Conservation (phyloP, 2,329 filamentous ascomycete genomes). For the Orbilia oligospora region DNA sequence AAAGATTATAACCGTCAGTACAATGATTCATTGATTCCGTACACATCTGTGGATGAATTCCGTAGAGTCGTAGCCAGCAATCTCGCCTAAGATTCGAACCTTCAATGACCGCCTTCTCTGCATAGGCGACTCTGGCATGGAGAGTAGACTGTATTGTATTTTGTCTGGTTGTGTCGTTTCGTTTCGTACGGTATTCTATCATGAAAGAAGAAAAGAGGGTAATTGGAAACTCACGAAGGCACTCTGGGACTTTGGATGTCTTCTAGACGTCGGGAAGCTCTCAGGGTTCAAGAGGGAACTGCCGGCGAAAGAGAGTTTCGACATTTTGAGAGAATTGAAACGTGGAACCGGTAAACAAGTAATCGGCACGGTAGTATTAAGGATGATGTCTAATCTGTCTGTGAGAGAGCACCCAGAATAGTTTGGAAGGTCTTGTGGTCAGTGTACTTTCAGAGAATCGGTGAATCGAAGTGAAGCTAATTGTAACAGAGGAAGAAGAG, state of each 20-base stretch:
- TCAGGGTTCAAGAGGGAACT: conserved; percentile 61
- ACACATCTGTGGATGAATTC: not conserved
- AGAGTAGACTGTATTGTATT: not conserved
- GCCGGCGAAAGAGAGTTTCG: conserved; percentile 55
- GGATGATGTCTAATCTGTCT: not conserved
- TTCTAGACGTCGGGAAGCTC: conserved; percentile 68
- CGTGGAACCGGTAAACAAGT: conserved; percentile 1
- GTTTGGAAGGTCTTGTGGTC: not conserved
- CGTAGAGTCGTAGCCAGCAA: not conserved
- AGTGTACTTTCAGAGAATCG: not conserved
- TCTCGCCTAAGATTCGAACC: conserved; percentile 2
- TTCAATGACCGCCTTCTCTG: conserved; percentile 26
- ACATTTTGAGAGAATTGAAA: conserved; percentile 49
- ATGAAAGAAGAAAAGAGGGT: not conserved
- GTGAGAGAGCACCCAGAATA: not conserved
- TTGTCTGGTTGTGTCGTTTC: not conserved
- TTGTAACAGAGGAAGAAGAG: not conserved
- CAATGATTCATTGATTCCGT: conserved; percentile 2
- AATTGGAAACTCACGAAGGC: conserved; percentile 70
- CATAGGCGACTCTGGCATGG: conserved; percentile 18
- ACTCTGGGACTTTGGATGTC: conserved; percentile 72
- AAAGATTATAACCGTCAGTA: conserved; percentile 15
- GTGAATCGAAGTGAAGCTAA: not conserved
- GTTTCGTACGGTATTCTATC: not conserved
- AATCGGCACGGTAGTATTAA: conserved; percentile 22